Base-by-base conservation (phyloP, 352 stramenopile genomes). In the Phytophthora sp. region DNA sequence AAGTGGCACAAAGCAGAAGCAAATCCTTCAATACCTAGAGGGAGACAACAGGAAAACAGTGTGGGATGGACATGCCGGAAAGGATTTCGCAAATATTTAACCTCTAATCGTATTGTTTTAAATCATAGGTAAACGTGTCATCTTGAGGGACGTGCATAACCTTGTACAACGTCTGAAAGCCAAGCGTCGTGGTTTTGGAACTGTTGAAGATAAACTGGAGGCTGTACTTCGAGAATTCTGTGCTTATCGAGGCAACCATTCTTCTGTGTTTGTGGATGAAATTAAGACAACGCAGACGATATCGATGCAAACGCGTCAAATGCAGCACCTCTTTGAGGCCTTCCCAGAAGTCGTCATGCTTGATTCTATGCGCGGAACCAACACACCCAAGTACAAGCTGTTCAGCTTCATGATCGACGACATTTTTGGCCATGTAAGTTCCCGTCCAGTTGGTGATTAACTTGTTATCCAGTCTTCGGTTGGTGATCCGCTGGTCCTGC, bases 121-220 rank as follows among this genome's bases (percentile, higher is more conserved):
- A n/a, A n/a, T n/a, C n/a, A n/a, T 51, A 51, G 44, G 44, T 0
- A 51, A 51, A 15, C 24, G 26, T 20, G 27, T 53, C 7, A 53
- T 21, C 11, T 6, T 53, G 4, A 6, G 45, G 1, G 45, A 38
- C 11, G 24, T 38, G 6, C 35, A n/a, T n/a, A n/a, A n/a, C n/a
- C n/a, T n/a, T n/a, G n/a, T n/a, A n/a, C n/a, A 58, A 41, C 35
- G 35, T 16, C 0, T 16, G 9, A 8, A 3, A 38, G 15, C 35
- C 15, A 41, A 3, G 5, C 31, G 31, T 6, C 35, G 35, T 2
- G 35, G 9, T 4, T 41, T 16, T 16, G 15, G 8, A 3, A 9
- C 35, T 3, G 15, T 20, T 20, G 35, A 3, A 41, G 15, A 41
- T 7, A 12, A 16, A 6, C 20, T 41, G 35, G 35, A 20, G 15